Evolutionary conservation across 331 rosid species (phyloP).

Genomic region (Spiraea crenata): DNA sequence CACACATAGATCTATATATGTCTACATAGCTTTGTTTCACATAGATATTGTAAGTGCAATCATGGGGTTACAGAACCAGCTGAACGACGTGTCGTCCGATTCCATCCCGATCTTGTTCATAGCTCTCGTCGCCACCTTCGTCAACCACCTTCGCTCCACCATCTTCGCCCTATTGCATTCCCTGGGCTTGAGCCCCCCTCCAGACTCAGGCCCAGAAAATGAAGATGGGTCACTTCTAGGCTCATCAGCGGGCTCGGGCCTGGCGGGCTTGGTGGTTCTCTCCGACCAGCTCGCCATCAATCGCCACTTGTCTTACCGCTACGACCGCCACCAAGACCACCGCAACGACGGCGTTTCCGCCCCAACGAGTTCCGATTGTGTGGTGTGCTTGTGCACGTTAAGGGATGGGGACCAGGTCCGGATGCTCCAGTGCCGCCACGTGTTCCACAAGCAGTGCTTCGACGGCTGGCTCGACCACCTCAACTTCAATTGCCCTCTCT

Average conservation of each 20-base stretch:
- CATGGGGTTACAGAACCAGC: conserved; percentile 74
- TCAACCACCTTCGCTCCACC: conserved; percentile 53
- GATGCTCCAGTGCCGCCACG: conserved; percentile 68
- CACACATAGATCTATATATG: no score
- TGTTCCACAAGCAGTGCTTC: conserved; percentile 75
- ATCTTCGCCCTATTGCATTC: conserved; percentile 38
- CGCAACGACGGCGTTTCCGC: neutral
- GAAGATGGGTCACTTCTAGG: conserved; percentile 35
- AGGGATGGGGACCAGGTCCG: conserved; percentile 68
- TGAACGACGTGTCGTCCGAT: conserved; percentile 79
- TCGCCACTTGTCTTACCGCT: conserved; percentile 36
- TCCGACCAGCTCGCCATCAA: conserved; percentile 76
- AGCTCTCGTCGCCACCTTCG: conserved; percentile 55
- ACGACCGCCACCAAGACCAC: neutral
- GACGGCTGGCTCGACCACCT: conserved; percentile 74
- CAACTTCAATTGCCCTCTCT: conserved; percentile 82
- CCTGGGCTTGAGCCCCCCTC: conserved; percentile 36
- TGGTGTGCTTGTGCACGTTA: conserved; percentile 53
- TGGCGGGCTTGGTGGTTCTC: conserved; percentile 66
- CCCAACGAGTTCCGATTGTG: conserved; percentile 37
- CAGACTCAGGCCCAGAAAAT: conserved; percentile 22
- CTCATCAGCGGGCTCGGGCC: conserved; percentile 66
- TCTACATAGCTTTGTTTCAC: no score
- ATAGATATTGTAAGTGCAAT: no score
- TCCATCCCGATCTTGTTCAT: conserved; percentile 72